Evolutionary conservation across 208 protist genomes (phyloP), one percentile per base, ranked within the genome.

Genomic region (Porcisia hertigi): DNA sequence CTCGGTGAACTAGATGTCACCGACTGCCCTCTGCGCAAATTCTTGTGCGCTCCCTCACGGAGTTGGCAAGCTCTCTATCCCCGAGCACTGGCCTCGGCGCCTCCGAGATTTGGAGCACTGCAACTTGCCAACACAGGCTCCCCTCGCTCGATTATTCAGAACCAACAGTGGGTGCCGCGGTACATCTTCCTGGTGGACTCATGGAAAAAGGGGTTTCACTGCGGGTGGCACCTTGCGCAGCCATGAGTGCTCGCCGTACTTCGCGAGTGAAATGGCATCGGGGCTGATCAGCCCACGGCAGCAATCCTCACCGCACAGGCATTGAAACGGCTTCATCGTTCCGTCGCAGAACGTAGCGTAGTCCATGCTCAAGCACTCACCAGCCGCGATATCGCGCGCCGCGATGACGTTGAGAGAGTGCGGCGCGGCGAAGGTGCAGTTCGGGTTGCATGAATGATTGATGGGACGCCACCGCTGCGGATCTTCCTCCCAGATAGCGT

Each of bases 281-380:
- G 89, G 79, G 43, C 73, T 39, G 75, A 96, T 92, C 20, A 77
- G 34, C 20, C 86, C 85, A 57, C 92, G 90, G 76, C 92, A 96
- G 71, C 73, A 84, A 14, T 59, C 41, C n/a, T 87, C 67, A 6
- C 87, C 88, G 62, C 92, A 96, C 23, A 88, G 71, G 73, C 92
- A 96, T n/a, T 84, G 49, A 79, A 96, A 96, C 4, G 90, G 87
- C 69, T 94, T 93, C 92, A 96, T 96, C 43, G 90, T 94, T 36
- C 81, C 75, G 63, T 96, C 93, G 79, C 94, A 97, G 73, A 97
- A 97, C 1, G 94, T 97, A 36, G 88, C 90, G 75, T 97, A 97
- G 80, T 97, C 92, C 83, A 96, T 95, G 67, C 87, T 95, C 11
- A 97, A 71, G 66, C 94, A 89, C 69, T 97, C 94, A 1, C 89